These are phyloP conservation scores for Porpolomopsis calyptriformis DNA, from an alignment of 768 basidiomycete species.

Conservation along the genomic window DNA sequence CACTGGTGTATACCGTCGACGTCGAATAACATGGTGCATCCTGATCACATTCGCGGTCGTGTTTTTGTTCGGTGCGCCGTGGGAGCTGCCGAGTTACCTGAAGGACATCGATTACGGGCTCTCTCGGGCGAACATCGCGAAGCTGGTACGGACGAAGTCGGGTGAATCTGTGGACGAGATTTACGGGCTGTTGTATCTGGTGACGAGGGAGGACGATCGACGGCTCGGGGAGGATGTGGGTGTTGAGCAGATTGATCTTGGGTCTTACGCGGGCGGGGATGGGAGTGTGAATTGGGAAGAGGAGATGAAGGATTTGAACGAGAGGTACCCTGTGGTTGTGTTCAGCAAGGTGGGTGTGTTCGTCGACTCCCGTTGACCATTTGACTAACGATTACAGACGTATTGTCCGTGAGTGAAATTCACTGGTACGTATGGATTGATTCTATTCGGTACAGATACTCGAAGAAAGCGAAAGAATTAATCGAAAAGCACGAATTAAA, in stretches of 20 bases:
- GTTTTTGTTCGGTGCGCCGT: constrained; percentile 34
- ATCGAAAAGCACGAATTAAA: constrained; percentile 47
- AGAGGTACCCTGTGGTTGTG: constrained; percentile 55
- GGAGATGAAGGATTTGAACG: constrained; percentile 32
- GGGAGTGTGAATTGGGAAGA: constrained; percentile 33
- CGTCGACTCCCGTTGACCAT: background rate
- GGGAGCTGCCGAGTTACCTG: constrained; percentile 29
- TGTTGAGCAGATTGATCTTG: constrained; percentile 36
- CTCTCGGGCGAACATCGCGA: constrained; percentile 31
- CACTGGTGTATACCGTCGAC: constrained; percentile 25
- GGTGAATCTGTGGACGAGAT: constrained; percentile 46
- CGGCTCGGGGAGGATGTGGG: constrained; percentile 28
- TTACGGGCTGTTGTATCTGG: constrained; percentile 60
- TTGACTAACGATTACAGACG: constrained; percentile 28
- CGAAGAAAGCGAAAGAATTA: constrained; percentile 49
- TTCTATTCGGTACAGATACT: constrained; percentile 33
- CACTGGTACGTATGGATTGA: background rate
- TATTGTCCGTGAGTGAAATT: constrained; percentile 56
- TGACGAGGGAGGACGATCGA: constrained; percentile 37
- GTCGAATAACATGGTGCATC: constrained; percentile 35
- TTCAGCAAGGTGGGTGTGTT: constrained; percentile 64
- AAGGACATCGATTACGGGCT: constrained; percentile 21
- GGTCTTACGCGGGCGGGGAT: constrained; percentile 45
- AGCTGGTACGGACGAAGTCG: constrained; percentile 20
- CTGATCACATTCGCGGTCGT: constrained; percentile 26